Evolutionary conservation across 2,329 filamentous ascomycete species (phyloP), one percentile per base, ranked within the genome.

Genomic region (Davidsoniella eucalypti): DNA sequence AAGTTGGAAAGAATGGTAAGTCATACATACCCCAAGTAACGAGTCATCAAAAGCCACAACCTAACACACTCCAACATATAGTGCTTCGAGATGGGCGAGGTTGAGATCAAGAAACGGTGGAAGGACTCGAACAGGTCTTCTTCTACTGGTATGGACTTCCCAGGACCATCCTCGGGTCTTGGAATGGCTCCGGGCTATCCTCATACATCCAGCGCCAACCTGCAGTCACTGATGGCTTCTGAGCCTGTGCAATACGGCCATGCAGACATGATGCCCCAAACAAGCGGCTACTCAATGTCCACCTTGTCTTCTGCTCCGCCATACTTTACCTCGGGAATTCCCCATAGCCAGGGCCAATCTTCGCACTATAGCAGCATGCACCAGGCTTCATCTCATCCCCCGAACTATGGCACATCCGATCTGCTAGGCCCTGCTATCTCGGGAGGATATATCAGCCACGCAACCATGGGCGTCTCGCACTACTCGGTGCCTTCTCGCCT

Each of bases 1-100:
- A 78, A 76, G 7, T 72, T 80, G 36, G 75, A 82, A 64, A 66
- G 70, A 56, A 80, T 78, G 70, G 77, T 80, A 59, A 56, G 67
- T 55, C 7, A 26, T 14, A 5, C 10, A 17, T 43, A 41, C 2
- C 41, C 41, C 12, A 14, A n/a, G 25, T 33, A 7, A 16, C n/a
- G 14, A 14, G 4, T 9, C 16, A 33, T 14, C 23, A 6, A n/a
- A 33, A 41, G 8, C 14, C 6, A 39, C 18, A 16, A 25, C 47
- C 51, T 53, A 53, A 53, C 39, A 8, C 12, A 29, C 4, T 8
- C 16, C 4, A 7, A 5, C 9, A 23, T 12, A n/a, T 40, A 53
- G 51, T 53, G 51, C 44, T 47, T 53, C 17, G 51, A 53, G 40
- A 53, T 53, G 51, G 51, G 51, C 21, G 51, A 53, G 38, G 48